Percentiles rank a stretch among this genome's conserved stretches.
Evolutionary conservation across 2,329 filamentous ascomycete genomes (phyloP).

Genomic region (Colletotrichum limetticola): DNA sequence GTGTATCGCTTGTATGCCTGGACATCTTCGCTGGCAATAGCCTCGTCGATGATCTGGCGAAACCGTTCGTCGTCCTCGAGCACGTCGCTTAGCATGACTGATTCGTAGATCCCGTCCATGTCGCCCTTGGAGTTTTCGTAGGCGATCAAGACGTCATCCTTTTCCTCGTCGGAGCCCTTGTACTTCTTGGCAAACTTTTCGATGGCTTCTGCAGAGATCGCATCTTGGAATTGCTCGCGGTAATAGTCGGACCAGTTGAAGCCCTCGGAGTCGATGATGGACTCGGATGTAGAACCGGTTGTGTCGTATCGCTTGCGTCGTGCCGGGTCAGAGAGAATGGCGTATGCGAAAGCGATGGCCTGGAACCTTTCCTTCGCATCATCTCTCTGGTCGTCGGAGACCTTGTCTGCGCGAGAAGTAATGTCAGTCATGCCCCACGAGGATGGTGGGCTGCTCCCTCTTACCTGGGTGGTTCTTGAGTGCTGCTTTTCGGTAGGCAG

Average conservation of each 20-base stretch:
- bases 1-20: conserved; percentile 75
- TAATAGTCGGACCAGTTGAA: conserved; percentile 96
- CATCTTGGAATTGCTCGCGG: conserved; percentile 81
- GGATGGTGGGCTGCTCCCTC: conserved; percentile 23
- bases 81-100: conserved; percentile 87
- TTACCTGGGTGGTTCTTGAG: conserved; percentile 87
- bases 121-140: conserved; percentile 80
- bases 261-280: conserved; percentile 78
- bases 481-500: conserved; percentile 90
- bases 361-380: conserved; percentile 86
- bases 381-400: conserved; percentile 71
- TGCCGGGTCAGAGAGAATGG: conserved; percentile 84
- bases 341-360: conserved; percentile 91
- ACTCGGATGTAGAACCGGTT: conserved; percentile 90
- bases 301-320: conserved; percentile 88
- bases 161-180: conserved; percentile 88
- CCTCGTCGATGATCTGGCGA: conserved; percentile 80
- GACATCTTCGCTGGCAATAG: conserved; percentile 77
- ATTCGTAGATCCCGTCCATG: conserved; percentile 81
- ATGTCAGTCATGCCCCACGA: background rate
- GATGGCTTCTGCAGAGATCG: conserved; percentile 80
- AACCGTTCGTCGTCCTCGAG: conserved; percentile 89
- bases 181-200: conserved; percentile 81
- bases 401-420: conserved; percentile 73
- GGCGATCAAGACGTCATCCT: conserved; percentile 77